phyloP scores from a whole-genome alignment of 2,329 filamentous ascomycete genomes.

The Alternaria sp. region DNA sequence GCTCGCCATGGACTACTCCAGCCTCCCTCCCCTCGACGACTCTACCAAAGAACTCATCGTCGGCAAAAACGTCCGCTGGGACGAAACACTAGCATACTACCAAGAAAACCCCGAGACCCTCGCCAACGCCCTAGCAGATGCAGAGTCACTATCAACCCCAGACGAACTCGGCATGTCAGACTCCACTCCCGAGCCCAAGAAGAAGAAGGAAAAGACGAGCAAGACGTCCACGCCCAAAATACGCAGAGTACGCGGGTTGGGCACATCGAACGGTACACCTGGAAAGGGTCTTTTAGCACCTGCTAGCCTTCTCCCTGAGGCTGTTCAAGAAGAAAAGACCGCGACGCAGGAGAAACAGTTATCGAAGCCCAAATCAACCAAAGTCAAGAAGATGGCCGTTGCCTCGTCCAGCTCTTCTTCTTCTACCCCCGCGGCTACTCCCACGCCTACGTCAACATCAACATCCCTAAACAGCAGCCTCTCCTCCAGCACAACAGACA shows the following conservation, averaged over 20 bases:
- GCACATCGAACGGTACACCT: constrained; percentile 47
- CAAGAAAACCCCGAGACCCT: constrained; percentile 47
- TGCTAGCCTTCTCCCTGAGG: constrained; percentile 38
- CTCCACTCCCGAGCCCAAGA: constrained; percentile 28
- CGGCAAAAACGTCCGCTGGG: constrained; percentile 53
- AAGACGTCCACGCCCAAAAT: constrained; percentile 42
- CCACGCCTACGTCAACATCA: background rate
- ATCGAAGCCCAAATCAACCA: constrained; percentile 25
- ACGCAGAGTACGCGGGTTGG: constrained; percentile 40
- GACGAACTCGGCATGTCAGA: constrained; percentile 39
- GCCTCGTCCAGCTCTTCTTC: constrained; percentile 4
- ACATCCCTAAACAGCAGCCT: constrained; percentile 13
- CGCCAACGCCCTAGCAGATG: constrained; percentile 35
- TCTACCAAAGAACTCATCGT: constrained; percentile 23
- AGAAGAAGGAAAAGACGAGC: constrained; percentile 23
- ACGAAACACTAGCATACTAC: constrained; percentile 54
- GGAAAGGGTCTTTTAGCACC: constrained; percentile 44
- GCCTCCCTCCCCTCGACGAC: constrained; percentile 19
- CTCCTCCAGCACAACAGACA: constrained; percentile 7
- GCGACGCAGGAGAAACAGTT: constrained; percentile 16
- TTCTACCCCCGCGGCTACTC: background rate
- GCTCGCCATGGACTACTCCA: constrained; percentile 42
- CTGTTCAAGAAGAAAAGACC: constrained; percentile 33
- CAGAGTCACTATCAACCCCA: constrained; percentile 38
- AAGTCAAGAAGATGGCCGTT: constrained; percentile 31